Base-by-base conservation (phyloP, 257 asterid genomes). In the Schizonepeta tenuifolia region DNA sequence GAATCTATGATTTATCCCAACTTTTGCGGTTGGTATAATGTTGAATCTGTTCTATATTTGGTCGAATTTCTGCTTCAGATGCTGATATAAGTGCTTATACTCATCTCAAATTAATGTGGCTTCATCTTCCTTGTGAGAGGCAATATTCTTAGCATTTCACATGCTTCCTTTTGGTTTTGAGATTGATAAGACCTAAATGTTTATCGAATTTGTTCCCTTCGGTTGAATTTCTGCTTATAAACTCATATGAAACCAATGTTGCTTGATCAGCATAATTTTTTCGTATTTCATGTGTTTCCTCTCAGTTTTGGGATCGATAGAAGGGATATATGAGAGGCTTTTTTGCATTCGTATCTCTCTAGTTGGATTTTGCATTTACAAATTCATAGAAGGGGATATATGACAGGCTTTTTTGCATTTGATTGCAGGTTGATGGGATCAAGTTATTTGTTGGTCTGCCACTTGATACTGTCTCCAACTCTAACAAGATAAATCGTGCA, bases 371-470 rank as follows among this genome's bases (percentile, higher is more conserved):
- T 7, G 43, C 46, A 14, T 75, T 51, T 17, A 9, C 21, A 54
- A 24, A 65, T 54, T 18, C 14, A n/a, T n/a, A 12, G 8, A 61
- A 51, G 21, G n/a, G 13, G 31, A 49, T 17, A 14, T 49, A 59
- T 69, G 21, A 21, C 7, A 24, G 28, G 28, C 10, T 1, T 11
- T 53, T 18, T 41, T 35, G 7, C 46, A 44, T 66, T 57, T 26
- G 8, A 41, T 64, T 70, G 89, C 93, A 93, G 98, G 75, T 14
- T 49, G 82, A 80, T 14, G 79, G 78, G 10, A 64, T 85, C 54
- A 88, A 79, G 76, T 51, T 91, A 71, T 91, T 50, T 38, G 98
- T 93, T 3, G 98, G 98, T 24, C 78, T 93, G 75, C 98, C 98
- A 14, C 78, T 91, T 22, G 96, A 93, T 49, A 79, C 91, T 0